phyloP scores from a whole-genome alignment of 495 filamentous ascomycete genomes.

The Pseudoneurospora amorphoporcata region DNA sequence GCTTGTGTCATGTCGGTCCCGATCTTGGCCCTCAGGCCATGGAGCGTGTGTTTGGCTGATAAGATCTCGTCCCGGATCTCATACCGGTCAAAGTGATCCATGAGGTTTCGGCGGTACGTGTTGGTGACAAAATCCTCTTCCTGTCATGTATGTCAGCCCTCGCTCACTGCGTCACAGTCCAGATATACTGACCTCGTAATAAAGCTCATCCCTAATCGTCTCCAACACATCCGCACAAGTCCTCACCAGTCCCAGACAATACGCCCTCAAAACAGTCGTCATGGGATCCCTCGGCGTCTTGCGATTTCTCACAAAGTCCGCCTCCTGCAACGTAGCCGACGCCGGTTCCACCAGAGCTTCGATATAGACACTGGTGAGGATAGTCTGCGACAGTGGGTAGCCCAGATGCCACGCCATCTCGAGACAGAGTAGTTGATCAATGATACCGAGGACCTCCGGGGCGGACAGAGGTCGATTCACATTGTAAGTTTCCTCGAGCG shows the following conservation, averaged over 20 bases:
- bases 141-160: constrained; percentile 34
- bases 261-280: constrained; percentile 65
- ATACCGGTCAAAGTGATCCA: constrained; percentile 49
- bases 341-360: constrained; percentile 68
- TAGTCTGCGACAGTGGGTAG: constrained; percentile 83
- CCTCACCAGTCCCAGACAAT: constrained; percentile 78
- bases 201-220: constrained; percentile 65
- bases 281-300: constrained; percentile 33
- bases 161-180: background rate
- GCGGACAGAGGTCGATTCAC: constrained; percentile 53
- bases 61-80: constrained; percentile 51
- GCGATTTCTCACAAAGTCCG: constrained; percentile 46
- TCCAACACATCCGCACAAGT: constrained; percentile 70
- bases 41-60: constrained; percentile 47
- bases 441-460: constrained; percentile 79
- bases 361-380: constrained; percentile 91
- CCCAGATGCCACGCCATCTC: constrained; percentile 99
- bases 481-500: constrained; percentile 80
- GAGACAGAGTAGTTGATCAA: constrained; percentile 84
- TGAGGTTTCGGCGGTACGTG: constrained; percentile 68
- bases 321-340: constrained; percentile 56
- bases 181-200: constrained; percentile 59
- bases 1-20: constrained; percentile 45
- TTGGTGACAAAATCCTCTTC: constrained; percentile 95
- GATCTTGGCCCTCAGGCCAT: constrained; percentile 32